These are phyloP conservation scores for Barnettozyma botsteinii DNA, from an alignment of 805 yeast genomes.

Conservation along the genomic window DNA sequence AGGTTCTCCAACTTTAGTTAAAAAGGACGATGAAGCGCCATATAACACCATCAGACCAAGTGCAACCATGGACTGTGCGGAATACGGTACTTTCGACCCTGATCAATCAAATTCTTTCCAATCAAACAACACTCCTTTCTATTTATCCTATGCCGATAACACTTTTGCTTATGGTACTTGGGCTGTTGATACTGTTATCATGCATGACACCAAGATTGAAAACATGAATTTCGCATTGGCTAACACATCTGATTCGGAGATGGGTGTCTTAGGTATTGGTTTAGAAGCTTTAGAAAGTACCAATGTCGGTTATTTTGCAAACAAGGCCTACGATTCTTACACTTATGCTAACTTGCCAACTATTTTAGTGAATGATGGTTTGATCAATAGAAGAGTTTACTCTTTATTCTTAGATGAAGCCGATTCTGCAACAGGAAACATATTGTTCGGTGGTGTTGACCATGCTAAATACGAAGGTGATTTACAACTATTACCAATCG, in stretches of 20 bases:
- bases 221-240: conserved; percentile 71
- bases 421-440: conserved; percentile 40
- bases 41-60: background rate
- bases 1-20: background rate
- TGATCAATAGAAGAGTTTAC: conserved; percentile 49
- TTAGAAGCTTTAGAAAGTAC: conserved; percentile 65
- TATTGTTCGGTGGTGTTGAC: conserved; percentile 71
- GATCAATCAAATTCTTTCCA: conserved; percentile 30
- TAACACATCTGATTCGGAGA: conserved; percentile 50
- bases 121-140: conserved; percentile 32
- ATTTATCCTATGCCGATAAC: conserved; percentile 45
- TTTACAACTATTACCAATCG: conserved; percentile 42
- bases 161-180: conserved; percentile 31
- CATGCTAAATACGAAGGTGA: conserved; percentile 52
- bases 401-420: conserved; percentile 53
- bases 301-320: conserved; percentile 27
- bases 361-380: conserved; percentile 51
- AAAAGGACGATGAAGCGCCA: background rate
- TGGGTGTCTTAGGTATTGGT: conserved; percentile 74
- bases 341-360: conserved; percentile 63
- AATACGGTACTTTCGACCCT: conserved; percentile 35
- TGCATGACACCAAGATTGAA: conserved; percentile 47
- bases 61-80: conserved; percentile 20
- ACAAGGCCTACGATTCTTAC: conserved; percentile 24
- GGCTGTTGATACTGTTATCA: conserved; percentile 47